These are phyloP conservation scores for Penicillium polonicum DNA, from an alignment of 2,329 filamentous ascomycete species.

Conservation along the genomic window DNA sequence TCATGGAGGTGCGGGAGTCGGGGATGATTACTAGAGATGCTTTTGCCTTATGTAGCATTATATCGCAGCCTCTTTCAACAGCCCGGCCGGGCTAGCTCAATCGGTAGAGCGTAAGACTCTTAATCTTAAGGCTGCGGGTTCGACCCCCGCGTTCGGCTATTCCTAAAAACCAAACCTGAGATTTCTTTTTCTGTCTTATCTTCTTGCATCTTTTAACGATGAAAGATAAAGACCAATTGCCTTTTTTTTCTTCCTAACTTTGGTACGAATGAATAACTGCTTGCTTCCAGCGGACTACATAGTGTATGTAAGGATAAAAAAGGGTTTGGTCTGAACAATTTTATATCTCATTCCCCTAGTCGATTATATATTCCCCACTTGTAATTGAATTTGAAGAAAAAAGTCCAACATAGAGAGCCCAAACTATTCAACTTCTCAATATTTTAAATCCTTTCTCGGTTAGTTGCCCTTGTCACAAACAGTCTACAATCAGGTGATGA, in stretches of 20 bases:
- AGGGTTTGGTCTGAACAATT: too few species aligned
- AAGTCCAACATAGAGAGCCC: background rate
- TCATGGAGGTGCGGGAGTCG: background rate
- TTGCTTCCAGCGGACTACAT: background rate
- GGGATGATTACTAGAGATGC: accelerated
- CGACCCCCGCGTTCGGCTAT: slow-evolving; percentile 45
- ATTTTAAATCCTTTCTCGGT: background rate
- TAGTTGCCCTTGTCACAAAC: background rate
- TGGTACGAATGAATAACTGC: background rate
- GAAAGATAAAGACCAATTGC: background rate
- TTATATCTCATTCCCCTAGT: too few species aligned
- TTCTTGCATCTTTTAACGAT: background rate
- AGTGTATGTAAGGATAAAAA: too few species aligned
- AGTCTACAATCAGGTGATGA: background rate
- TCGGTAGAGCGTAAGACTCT: slow-evolving; percentile 52
- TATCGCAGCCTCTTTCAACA: background rate
- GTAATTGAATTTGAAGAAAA: background rate
- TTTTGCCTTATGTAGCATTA: background rate
- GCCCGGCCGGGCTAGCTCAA: slow-evolving; percentile 51
- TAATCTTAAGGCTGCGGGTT: slow-evolving; percentile 46
- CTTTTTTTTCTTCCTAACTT: too few species aligned
- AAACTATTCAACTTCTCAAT: background rate
- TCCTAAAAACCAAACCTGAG: slow-evolving; percentile 23
- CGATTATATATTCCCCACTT: background rate
- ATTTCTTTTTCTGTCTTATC: slow-evolving; percentile 16